Conservation (phyloP, 306 rosid genomes). For the Trifolium subterraneum region DNA sequence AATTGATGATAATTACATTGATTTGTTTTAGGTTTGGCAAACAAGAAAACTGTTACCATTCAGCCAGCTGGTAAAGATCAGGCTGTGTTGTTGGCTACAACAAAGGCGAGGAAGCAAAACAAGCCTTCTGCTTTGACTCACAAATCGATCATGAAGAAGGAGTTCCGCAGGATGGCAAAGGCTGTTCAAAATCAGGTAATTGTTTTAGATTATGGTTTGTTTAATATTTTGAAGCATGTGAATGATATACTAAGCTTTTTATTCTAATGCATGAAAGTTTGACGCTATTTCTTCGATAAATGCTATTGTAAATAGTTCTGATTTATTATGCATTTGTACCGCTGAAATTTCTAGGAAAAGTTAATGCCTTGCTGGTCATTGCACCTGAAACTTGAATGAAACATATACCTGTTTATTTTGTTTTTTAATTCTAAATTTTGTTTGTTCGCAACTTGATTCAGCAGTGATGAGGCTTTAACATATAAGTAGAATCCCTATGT, state of each 20-base stretch:
- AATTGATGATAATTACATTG: background rate
- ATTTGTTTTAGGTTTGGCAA: slow-evolving; percentile 73
- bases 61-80: slow-evolving; percentile 76
- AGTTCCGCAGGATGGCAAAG: slow-evolving; percentile 80
- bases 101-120: slow-evolving; percentile 90
- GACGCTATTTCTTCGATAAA: background rate
- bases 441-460: background rate
- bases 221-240: background rate
- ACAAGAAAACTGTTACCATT: slow-evolving; percentile 90
- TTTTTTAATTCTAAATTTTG: background rate
- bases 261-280: background rate
- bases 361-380: background rate
- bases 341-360: too few species aligned
- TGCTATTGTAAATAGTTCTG: too few species aligned
- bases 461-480: slow-evolving; percentile 65
- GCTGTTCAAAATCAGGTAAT: slow-evolving; percentile 83
- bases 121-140: slow-evolving; percentile 81
- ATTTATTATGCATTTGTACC: too few species aligned
- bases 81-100: slow-evolving; percentile 80
- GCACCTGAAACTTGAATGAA: background rate
- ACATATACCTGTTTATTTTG: background rate
- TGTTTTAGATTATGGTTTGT: background rate
- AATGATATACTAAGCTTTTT: background rate
- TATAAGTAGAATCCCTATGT: slow-evolving; percentile 38
- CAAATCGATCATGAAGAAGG: slow-evolving; percentile 91